phyloP scores from a whole-genome alignment of 2,329 filamentous ascomycete genomes.

The Verticillium longisporum region DNA sequence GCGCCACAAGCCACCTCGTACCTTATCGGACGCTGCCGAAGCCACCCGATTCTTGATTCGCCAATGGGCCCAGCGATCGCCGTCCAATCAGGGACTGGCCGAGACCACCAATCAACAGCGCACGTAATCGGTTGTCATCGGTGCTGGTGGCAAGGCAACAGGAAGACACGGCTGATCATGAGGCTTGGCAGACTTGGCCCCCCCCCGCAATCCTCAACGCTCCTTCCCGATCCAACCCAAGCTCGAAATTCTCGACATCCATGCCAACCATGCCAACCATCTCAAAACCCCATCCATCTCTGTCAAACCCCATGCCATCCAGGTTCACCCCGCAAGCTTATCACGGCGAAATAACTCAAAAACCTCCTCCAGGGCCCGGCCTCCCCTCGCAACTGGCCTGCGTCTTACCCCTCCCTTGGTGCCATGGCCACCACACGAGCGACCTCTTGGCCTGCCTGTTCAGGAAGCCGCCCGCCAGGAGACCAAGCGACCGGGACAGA shows the following conservation, averaged over 20 bases:
- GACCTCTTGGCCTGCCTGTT: not conserved
- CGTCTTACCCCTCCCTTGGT: not conserved
- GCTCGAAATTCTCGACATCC: not conserved
- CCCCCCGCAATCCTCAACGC: constrained; percentile 5
- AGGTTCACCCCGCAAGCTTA: not conserved
- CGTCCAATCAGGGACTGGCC: not conserved
- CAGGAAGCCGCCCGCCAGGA: not conserved
- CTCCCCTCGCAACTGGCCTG: not conserved
- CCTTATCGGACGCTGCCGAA: not conserved
- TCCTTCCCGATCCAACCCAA: constrained; percentile 10
- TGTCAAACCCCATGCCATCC: not conserved
- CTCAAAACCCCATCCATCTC: constrained; percentile 4
- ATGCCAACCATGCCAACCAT: not conserved
- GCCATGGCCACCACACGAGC: not conserved
- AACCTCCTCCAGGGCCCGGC: not conserved
- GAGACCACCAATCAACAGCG: not conserved
- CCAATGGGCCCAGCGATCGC: not conserved
- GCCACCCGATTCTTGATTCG: not conserved
- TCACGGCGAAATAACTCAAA: not conserved
- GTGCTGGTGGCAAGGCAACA: not conserved
- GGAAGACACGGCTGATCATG: not conserved
- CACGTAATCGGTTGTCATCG: not conserved
- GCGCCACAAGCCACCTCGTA: not conserved
- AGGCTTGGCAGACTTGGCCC: constrained; percentile 12
- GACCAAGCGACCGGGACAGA: not conserved